phyloP scores from a whole-genome alignment of 1,284 basidiomycete genomes.

The Pterulicium gracile region DNA sequence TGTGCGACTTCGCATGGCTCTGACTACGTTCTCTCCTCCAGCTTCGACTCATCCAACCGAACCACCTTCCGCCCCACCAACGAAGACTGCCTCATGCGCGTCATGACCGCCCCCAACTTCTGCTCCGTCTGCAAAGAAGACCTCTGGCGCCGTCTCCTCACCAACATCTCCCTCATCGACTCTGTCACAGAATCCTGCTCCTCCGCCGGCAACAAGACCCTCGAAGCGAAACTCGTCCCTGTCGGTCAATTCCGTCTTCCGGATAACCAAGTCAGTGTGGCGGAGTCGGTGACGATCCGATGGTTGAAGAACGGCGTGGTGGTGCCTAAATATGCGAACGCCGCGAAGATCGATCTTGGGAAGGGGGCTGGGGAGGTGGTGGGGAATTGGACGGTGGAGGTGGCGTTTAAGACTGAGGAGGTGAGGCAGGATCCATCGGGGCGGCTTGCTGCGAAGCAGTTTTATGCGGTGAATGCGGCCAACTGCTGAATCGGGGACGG shows the following conservation, averaged over 20 bases:
- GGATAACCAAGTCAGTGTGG: conserved; percentile 17
- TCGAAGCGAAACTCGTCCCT: conserved; percentile 41
- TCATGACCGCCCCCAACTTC: conserved; percentile 59
- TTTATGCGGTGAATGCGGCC: too few species aligned
- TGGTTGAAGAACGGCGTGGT: conserved; percentile 39
- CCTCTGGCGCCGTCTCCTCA: conserved; percentile 57
- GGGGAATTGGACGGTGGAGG: conserved; percentile 33
- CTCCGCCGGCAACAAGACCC: conserved; percentile 15
- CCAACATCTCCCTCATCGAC: conserved; percentile 52
- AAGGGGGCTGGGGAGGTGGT: conserved; percentile 19
- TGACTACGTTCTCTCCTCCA: too few species aligned
- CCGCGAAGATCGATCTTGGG: conserved; percentile 30
- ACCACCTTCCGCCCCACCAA: conserved; percentile 72
- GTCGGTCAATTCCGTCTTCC: conserved; percentile 41
- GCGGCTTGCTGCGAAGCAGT: background rate
- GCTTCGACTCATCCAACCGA: too few species aligned
- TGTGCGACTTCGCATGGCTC: conserved; percentile 7
- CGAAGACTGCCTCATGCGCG: conserved; percentile 78
- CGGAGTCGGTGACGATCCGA: conserved; percentile 43
- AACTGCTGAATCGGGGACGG: too few species aligned
- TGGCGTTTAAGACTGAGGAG: conserved; percentile 45
- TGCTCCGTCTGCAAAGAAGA: conserved; percentile 69
- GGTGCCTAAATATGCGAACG: conserved; percentile 35
- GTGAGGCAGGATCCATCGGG: conserved; percentile 32
- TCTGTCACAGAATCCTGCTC: conserved; percentile 27